Evolutionary conservation across 495 filamentous ascomycete species (phyloP), one percentile per base, ranked within the genome.

Genomic region (Niebla homalea): DNA sequence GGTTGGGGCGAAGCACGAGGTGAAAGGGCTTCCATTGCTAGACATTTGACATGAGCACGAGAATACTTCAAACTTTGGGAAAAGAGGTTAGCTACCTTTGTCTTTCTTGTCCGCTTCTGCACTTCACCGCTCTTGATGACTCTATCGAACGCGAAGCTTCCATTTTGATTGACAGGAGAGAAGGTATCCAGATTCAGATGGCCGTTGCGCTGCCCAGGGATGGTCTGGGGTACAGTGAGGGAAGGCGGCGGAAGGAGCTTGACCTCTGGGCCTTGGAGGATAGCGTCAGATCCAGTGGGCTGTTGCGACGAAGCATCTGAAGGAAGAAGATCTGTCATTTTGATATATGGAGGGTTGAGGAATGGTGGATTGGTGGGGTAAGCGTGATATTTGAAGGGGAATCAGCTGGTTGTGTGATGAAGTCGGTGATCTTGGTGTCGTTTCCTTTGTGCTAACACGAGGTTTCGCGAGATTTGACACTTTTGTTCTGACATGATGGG

Each of bases 101-200:
- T 96, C 69, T 92, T 94, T 47, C 87, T 81, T 12, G 87, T 90
- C 32, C 90, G 79, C 64, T 93, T 94, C 56, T 79, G 74, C 36
- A 94, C 81, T 58, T 79, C 83, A 19, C 90, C 89, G 43, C 80
- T 79, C 67, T 94, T 95, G 59, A 97, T 67, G 37, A 96, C 86
- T 15, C 88, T 80, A 62, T 98, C 92, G 60, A 93, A 92, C 57
- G 87, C 88, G 64, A 94, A 98, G 61, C 85, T 87, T 35, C 92
- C 92, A 61, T 96, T 89, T 64, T 95, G 85, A 58, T 94, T 92
- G 52, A 97, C 87, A 6, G 87, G 86, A 15, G 80, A 84, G 58
- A 80, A 79, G 10, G 76, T 74, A 50, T 79, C 79, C 12, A 79
- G 60, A 52, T 72, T 77, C 41, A 83, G 63, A 59, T 78, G 71